phyloP scores from a whole-genome alignment of 2,329 filamentous ascomycete species.

The Cordyceps cicadae region DNA sequence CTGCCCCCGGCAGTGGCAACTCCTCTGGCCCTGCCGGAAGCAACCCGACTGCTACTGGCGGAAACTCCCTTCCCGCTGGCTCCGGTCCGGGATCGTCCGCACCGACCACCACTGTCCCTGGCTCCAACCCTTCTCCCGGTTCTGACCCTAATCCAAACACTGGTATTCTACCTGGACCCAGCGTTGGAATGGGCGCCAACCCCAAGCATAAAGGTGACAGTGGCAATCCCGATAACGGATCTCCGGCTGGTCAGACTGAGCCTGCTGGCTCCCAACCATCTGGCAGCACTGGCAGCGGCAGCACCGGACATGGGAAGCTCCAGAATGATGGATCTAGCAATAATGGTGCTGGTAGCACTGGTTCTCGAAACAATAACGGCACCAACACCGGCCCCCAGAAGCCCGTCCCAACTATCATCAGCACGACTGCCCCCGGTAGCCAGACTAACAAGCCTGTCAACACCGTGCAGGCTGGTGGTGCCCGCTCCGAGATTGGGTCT shows the following conservation, averaged over 20 bases:
- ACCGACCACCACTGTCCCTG: not conserved
- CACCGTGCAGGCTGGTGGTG: slow-evolving; percentile 13
- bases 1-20: not conserved
- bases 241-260: not conserved
- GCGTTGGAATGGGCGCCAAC: not conserved
- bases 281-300: not conserved
- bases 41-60: not conserved
- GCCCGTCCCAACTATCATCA: not conserved
- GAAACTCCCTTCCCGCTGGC: not conserved
- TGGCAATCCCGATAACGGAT: not conserved
- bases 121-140: not conserved
- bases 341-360: not conserved
- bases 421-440: not conserved
- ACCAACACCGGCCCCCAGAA: not conserved
- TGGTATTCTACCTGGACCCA: not conserved
- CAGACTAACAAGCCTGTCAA: slow-evolving; percentile 5
- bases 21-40: not conserved
- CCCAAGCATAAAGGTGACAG: not conserved
- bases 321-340: not conserved
- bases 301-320: not conserved
- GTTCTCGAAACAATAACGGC: not conserved
- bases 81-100: not conserved
- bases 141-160: not conserved
- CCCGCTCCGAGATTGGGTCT: slow-evolving; percentile 22
- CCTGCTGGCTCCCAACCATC: not conserved